Evolutionary conservation across 441 rosid genomes (phyloP), one percentile per base, ranked within the genome.

Genomic region (Gossypium schwendimanii): DNA sequence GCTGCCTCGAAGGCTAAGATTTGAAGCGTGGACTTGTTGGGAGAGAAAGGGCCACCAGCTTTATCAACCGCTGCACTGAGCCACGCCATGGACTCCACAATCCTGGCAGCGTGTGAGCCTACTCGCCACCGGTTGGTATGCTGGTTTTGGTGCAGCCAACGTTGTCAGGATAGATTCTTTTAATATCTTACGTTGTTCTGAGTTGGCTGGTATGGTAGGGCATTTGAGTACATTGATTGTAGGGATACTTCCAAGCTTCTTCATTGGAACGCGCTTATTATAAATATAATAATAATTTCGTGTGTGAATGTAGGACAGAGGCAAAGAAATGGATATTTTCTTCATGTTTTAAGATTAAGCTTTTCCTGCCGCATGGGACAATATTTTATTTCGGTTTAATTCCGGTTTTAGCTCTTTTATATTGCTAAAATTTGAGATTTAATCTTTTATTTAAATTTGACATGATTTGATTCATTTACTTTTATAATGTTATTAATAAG

Each of bases 1-100:
- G 88, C 87, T 0, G 83, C 66, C 12, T 87, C 86, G 59, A 83
- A 83, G 23, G 84, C 77, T 18, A 87, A 82, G 73, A 85, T 85
- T 11, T 75, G 79, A 11, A 87, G 85, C 54, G 47, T 55, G 20
- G 53, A 72, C 20, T 6, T 17, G 58, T 60, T 28, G 20, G 41
- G 7, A 17, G 41, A 60, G 41, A 47, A 53, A 50, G 58, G 45
- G 24, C 57, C 10, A 21, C 61, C 5, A 52, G 53, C 12, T 39
- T 47, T 53, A 3, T 62, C 23, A 23, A 33, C 39, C 58, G 54
- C 23, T 10, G 68, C 52, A 49, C 12, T 45, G 8, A 53, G 63
- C 76, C 55, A 73, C 17, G 63, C 70, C 76, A 52, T 73, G 71
- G 54, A 63, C 6, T 18, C 3, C 36, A 8, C 31, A 20, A 23